A percentile compares a stretch with the other conserved stretches of the same genome.
Conservation (phyloP, 2,329 filamentous ascomycete species). For the Colletotrichum lentis region DNA sequence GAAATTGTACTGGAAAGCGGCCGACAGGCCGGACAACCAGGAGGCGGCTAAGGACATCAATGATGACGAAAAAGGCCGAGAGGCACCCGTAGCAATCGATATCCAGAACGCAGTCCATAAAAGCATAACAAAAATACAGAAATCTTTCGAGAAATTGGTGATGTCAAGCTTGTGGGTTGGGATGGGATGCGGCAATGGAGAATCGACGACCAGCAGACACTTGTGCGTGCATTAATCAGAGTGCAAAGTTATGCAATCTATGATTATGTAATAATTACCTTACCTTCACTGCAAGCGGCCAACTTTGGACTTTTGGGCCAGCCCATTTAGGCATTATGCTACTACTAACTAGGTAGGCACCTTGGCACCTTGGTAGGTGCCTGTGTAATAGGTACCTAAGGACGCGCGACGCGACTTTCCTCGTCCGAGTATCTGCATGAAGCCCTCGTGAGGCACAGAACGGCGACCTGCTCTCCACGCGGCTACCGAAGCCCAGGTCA, state of each 20-base stretch:
- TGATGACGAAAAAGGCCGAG: no score
- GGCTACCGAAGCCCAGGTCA: background rate
- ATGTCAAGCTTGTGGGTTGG: no score
- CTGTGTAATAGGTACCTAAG: background rate
- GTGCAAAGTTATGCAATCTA: background rate
- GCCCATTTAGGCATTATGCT: background rate
- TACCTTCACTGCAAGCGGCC: background rate
- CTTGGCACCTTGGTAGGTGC: no score
- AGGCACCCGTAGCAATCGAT: no score
- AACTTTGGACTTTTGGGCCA: conserved; percentile 8
- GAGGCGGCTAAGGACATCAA: no score
- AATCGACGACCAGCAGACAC: background rate
- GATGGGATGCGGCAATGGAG: background rate
- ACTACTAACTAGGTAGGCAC: no score
- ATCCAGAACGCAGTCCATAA: no score
- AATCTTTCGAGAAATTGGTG: no score
- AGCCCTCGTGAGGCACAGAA: conserved; percentile 28
- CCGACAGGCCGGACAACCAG: no score
- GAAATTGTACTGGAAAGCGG: no score
- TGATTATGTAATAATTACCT: conserved; percentile 5
- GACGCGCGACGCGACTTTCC: conserved; percentile 33
- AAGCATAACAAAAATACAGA: no score
- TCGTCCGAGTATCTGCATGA: conserved; percentile 16
- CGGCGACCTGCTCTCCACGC: conserved; percentile 2
- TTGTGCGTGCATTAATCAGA: conserved; percentile 19